A percentile compares a stretch with the other conserved stretches of the same genome.
These are phyloP conservation scores for Penicillium paxilli DNA, from an alignment of 495 filamentous ascomycete species.

Conservation along the genomic window DNA sequence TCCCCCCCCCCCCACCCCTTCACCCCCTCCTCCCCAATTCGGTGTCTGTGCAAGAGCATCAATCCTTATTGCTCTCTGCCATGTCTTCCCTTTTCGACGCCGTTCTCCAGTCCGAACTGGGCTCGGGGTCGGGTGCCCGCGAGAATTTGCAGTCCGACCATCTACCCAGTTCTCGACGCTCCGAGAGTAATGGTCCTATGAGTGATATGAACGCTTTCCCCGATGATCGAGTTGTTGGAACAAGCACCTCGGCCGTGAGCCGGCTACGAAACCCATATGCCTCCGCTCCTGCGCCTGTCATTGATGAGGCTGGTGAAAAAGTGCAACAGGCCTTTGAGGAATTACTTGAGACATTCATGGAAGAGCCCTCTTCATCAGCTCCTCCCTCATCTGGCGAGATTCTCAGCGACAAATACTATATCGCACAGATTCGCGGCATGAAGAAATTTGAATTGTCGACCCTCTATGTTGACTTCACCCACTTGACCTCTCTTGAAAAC, in stretches of 20 bases:
- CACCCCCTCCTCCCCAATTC: not conserved
- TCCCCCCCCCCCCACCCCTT: not conserved
- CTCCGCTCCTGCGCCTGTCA: constrained; percentile 73
- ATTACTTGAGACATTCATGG: constrained; percentile 83
- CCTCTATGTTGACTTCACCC: constrained; percentile 93
- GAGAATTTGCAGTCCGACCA: constrained; percentile 41
- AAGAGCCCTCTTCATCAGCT: constrained; percentile 71
- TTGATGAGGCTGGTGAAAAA: constrained; percentile 82
- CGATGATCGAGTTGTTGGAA: constrained; percentile 63
- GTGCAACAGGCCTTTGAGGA: constrained; percentile 83
- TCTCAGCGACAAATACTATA: constrained; percentile 90
- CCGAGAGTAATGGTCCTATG: constrained; percentile 56
- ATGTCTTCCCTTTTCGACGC: constrained; percentile 57
- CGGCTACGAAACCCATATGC: constrained; percentile 61
- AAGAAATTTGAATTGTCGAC: constrained; percentile 84
- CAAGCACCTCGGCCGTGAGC: constrained; percentile 53
- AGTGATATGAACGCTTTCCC: constrained; percentile 55
- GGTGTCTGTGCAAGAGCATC: constrained; percentile 21
- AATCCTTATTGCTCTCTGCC: constrained; percentile 18
- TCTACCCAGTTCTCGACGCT: constrained; percentile 46
- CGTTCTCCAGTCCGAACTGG: constrained; percentile 51
- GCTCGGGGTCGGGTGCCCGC: constrained; percentile 37
- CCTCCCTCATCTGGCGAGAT: constrained; percentile 72
- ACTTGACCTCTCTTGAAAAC: constrained; percentile 69
- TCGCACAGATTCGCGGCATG: constrained; percentile 93